Evolutionary conservation across 148 eudicot species (phyloP), one percentile per base, ranked within the genome.

Genomic region (Heliamphora exappendiculata): DNA sequence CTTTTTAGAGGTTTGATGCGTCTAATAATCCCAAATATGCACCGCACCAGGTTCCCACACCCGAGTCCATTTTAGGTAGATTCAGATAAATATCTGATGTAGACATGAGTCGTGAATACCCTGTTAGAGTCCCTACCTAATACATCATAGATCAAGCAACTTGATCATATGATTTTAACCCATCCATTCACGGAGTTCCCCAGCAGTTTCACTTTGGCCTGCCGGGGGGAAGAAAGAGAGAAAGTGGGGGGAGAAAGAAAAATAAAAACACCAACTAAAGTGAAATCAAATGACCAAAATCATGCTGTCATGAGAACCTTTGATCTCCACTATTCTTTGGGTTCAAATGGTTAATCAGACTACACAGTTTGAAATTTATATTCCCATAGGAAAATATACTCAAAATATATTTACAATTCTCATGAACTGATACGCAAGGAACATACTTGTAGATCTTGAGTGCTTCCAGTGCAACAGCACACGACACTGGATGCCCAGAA

Each of bases 401-500:
- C 47, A 0, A 16, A 5, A 28, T 17, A 17, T 5, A 33, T 19
- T 50, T 51, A 29, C 10, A 51, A 71, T 51, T 19, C 41, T 67
- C 20, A 54, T 53, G 53, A 57, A 47, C 3, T 39, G 7, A 24
- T 1, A 24, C n/a, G 41, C 36, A 54, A 79, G 58, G 33, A 75
- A 81, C 92, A 83, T 94, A 94, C 98, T 94, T 91, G 89, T 94
- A 94, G 41, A 94, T 79, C 85, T 86, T 94, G 81, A 94, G 79
- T 29, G 98, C 65, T 88, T 94, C 97, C 71, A 94, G 78, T 73
- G 98, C 97, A 60, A 94, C 98, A 81, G 98, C 97, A 77, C 98
- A 94, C 20, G 98, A 59, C 58, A 94, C 98, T 19, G 98, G 98
- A 72, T 94, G 98, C 39, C 98, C 98, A 24, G 97, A 92, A 78